A percentile compares a stretch with the other conserved stretches of the same genome.
These are phyloP conservation scores for Trichoderma arundinaceum DNA, from an alignment of 2,329 filamentous ascomycete species.

Conservation along the genomic window DNA sequence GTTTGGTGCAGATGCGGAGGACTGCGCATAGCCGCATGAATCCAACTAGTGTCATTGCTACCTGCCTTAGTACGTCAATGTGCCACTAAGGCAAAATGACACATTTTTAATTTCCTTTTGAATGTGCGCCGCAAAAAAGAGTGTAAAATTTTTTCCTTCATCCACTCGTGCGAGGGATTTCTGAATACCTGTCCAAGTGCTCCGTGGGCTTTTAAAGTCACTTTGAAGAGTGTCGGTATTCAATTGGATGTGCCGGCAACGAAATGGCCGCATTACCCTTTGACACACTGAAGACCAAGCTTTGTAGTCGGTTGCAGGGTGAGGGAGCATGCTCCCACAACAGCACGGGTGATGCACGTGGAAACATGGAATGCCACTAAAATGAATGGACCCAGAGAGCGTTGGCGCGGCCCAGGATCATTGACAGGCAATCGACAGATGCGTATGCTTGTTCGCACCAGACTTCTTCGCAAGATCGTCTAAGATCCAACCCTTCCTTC, in stretches of 20 bases:
- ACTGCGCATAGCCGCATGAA: constrained; percentile 25
- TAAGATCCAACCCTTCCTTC: constrained; percentile 23
- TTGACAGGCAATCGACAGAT: constrained; percentile 22
- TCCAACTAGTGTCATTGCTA: constrained; percentile 15
- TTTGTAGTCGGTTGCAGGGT: neutral
- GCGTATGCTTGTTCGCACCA: constrained; percentile 23
- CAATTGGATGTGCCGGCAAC: neutral
- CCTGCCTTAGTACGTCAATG: constrained; percentile 12
- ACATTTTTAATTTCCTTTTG: constrained; percentile 20
- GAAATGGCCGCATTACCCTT: neutral
- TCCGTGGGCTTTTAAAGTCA: neutral
- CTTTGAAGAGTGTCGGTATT: neutral
- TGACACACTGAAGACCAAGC: constrained; percentile 1
- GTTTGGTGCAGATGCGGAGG: constrained; percentile 18
- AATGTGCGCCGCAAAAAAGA: neutral
- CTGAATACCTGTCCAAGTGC: neutral
- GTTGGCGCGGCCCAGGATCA: constrained; percentile 22
- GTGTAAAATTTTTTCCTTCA: constrained; percentile 5
- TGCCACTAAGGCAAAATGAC: constrained; percentile 26
- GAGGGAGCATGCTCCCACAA: neutral
- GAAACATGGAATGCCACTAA: constrained; percentile 25
- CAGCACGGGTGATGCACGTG: constrained; percentile 13
- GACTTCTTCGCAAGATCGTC: constrained; percentile 15
- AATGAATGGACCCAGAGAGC: constrained; percentile 5
- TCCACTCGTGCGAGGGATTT: neutral